Evolutionary conservation across 306 rosid genomes (phyloP).

Genomic region (Sphenostylis stenocarpa): DNA sequence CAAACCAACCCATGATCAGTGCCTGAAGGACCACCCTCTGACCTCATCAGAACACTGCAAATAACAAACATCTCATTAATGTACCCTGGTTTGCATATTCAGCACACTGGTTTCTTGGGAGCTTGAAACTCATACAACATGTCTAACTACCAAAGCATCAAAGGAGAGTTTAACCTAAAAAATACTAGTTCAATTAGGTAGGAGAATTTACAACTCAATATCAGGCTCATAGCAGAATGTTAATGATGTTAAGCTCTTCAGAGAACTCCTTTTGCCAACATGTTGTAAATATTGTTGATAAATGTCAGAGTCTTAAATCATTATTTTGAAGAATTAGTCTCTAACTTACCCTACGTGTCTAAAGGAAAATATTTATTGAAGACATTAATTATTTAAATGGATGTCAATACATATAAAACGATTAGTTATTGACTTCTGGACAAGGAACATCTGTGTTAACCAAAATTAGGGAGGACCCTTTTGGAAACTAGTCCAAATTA

Average conservation of each 20-base stretch:
- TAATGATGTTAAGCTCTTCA: constrained; percentile 36
- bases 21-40: constrained; percentile 27
- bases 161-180: no score
- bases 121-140: constrained; percentile 42
- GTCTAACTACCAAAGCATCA: no score
- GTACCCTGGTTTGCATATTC: constrained; percentile 54
- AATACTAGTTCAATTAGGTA: no score
- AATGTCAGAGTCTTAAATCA: no score
- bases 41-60: constrained; percentile 39
- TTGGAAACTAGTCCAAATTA: background rate
- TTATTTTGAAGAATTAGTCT: no score
- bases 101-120: constrained; percentile 63
- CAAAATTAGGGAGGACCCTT: constrained; percentile 30
- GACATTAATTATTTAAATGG: no score
- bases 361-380: background rate
- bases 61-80: constrained; percentile 48
- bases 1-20: constrained; percentile 45
- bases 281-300: no score
- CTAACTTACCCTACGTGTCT: background rate
- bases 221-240: background rate
- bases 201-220: no score
- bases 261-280: constrained; percentile 26
- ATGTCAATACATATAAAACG: no score
- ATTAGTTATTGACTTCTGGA: no score
- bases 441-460: no score